phyloP scores from a whole-genome alignment of 352 stramenopile genomes.

The Ochromonadaceae sp. region DNA sequence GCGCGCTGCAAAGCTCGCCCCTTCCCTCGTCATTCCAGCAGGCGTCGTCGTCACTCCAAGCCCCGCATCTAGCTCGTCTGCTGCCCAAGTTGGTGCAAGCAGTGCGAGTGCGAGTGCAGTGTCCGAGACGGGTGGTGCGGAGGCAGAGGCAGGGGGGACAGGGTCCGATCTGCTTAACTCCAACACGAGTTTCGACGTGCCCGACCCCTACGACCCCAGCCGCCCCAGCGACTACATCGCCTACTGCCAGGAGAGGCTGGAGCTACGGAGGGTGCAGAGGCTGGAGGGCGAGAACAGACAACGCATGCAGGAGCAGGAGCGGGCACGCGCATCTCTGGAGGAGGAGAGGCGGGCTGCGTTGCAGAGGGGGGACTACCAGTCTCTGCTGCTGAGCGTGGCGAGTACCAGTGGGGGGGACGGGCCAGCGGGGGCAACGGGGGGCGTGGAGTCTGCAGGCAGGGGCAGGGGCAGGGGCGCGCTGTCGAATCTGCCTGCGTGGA shows the following conservation, averaged over 20 bases:
- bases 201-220: slow-evolving; percentile 62
- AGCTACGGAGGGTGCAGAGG: slow-evolving; percentile 49
- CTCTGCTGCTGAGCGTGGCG: slow-evolving; percentile 13
- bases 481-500: slow-evolving; percentile 68
- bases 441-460: background rate
- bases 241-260: slow-evolving; percentile 40
- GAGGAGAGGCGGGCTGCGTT: slow-evolving; percentile 19
- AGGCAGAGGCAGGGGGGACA: too few species aligned
- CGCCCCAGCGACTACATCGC: slow-evolving; percentile 67
- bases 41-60: too few species aligned
- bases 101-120: too few species aligned
- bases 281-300: slow-evolving; percentile 59
- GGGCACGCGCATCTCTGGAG: slow-evolving; percentile 47
- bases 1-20: too few species aligned
- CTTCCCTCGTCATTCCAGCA: too few species aligned
- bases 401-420: background rate
- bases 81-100: too few species aligned
- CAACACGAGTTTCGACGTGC: slow-evolving; percentile 32
- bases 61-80: too few species aligned
- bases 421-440: background rate
- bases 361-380: slow-evolving; percentile 18
- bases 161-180: background rate
- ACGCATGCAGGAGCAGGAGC: slow-evolving; percentile 52
- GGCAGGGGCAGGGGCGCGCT: slow-evolving; percentile 50
- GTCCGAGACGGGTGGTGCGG: too few species aligned